Percentiles rank a stretch among this genome's conserved stretches.
phyloP scores from a whole-genome alignment of 2,329 filamentous ascomycete species.

The Curvularia hawaiiensis region DNA sequence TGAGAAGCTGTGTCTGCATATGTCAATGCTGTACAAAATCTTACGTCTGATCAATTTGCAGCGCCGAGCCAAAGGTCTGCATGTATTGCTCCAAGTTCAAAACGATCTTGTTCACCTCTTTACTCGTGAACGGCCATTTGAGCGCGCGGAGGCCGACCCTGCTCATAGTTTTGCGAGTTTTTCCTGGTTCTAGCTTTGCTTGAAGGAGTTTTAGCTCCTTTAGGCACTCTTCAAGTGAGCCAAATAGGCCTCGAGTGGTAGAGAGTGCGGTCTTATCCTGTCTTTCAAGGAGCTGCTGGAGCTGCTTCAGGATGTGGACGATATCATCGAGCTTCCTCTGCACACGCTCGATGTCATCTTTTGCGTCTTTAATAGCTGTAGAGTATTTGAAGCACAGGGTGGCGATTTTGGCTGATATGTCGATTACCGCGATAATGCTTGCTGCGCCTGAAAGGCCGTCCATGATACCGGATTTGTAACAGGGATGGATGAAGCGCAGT shows the following conservation, averaged over 20 bases:
- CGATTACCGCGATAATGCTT: constrained; percentile 48
- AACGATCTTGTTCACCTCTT: constrained; percentile 40
- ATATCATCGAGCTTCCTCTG: constrained; percentile 34
- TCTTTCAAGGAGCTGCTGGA: constrained; percentile 35
- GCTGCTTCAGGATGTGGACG: constrained; percentile 28
- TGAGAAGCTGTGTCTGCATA: constrained; percentile 10
- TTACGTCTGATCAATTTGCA: constrained; percentile 47
- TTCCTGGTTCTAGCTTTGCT: constrained; percentile 19
- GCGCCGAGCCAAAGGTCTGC: constrained; percentile 33
- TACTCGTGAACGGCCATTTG: constrained; percentile 49
- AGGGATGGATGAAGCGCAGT: constrained; percentile 2
- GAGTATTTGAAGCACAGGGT: constrained; percentile 47
- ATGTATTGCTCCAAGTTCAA: constrained; percentile 34
- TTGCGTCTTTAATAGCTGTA: constrained; percentile 27
- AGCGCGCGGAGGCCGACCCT: constrained; percentile 43
- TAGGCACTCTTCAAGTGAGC: constrained; percentile 23
- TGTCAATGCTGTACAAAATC: constrained; percentile 27
- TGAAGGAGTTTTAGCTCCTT: constrained; percentile 20
- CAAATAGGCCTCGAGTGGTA: constrained; percentile 27
- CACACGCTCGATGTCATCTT: constrained; percentile 43
- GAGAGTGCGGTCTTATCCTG: constrained; percentile 33
- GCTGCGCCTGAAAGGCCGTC: constrained; percentile 44
- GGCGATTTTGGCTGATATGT: constrained; percentile 47
- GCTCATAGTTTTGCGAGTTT: constrained; percentile 36
- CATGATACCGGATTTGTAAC: constrained; percentile 23